These are phyloP conservation scores for Eragrostis nindensis DNA, from an alignment of 176 grass and related monocot genomes.

Conservation along the genomic window DNA sequence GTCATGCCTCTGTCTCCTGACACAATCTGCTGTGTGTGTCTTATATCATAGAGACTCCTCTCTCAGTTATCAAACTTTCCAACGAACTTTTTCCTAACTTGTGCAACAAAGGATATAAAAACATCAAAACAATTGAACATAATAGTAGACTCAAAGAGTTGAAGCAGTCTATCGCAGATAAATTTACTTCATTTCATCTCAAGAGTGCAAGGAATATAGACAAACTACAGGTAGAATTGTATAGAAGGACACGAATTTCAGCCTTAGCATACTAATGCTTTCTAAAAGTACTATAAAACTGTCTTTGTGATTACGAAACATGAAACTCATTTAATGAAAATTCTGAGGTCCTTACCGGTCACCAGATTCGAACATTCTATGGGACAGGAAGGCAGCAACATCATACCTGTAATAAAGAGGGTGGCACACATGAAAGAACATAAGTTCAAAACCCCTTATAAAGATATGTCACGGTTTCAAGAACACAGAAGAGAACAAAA, in stretches of 20 bases:
- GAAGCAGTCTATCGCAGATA: background rate
- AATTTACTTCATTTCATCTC: background rate
- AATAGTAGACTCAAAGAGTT: background rate
- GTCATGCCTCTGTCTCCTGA: background rate
- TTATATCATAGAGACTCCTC: background rate
- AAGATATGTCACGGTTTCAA: background rate
- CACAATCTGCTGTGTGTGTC: background rate
- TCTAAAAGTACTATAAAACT: background rate
- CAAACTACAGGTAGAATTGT: slow-evolving; percentile 10
- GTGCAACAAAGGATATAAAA: background rate
- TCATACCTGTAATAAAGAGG: slow-evolving; percentile 69
- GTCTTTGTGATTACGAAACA: background rate
- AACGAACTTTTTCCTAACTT: background rate
- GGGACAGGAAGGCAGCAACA: slow-evolving; percentile 73
- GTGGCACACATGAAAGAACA: slow-evolving; percentile 25
- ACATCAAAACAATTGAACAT: background rate
- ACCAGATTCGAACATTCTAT: slow-evolving; percentile 64
- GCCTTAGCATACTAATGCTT: background rate
- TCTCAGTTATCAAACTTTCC: background rate
- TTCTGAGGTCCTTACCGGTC: slow-evolving; percentile 55
- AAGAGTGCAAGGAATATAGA: background rate
- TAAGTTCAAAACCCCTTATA: background rate
- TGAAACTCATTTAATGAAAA: slow-evolving; percentile 26
- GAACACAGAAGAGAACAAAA: background rate
- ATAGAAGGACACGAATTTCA: background rate